Conservation (phyloP, 202 grass and related monocot genomes). For the Schoenoplectus tabernaemontani region DNA sequence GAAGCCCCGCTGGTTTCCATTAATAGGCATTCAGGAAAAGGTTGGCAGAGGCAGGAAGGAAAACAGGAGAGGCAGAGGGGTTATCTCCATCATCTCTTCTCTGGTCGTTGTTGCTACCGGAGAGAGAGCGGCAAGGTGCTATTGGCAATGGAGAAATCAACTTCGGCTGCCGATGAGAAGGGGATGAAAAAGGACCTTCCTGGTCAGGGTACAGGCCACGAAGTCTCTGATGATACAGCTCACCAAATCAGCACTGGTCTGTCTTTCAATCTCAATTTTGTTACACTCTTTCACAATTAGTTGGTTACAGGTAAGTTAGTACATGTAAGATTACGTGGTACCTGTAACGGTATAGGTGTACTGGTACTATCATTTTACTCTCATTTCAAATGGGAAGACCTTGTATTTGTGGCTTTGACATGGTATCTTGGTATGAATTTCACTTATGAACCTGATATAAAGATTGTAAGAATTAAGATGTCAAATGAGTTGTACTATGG, state of each 20-base stretch:
- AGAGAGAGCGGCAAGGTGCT: neutral
- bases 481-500: neutral
- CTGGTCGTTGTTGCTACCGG: constrained; percentile 2
- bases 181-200: neutral
- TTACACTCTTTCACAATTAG: neutral
- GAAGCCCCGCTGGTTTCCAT: constrained; percentile 27
- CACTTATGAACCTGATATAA: neutral
- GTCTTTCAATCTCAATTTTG: neutral
- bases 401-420: neutral
- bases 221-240: constrained; percentile 50
- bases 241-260: constrained; percentile 87
- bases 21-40: constrained; percentile 7
- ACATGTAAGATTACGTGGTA: neutral
- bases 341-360: neutral
- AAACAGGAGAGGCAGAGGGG: too few relatives aligned
- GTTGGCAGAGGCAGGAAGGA: too few relatives aligned
- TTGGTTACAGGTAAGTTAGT: neutral
- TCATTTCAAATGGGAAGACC: constrained; percentile 1
- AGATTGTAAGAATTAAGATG: too few relatives aligned
- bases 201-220: neutral
- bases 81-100: neutral
- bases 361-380: neutral
- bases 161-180: neutral
- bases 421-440: too few relatives aligned
- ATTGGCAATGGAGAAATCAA: neutral